Base-by-base conservation (phyloP, 139 green algal genomes). In the Pleodorina starrii region DNA sequence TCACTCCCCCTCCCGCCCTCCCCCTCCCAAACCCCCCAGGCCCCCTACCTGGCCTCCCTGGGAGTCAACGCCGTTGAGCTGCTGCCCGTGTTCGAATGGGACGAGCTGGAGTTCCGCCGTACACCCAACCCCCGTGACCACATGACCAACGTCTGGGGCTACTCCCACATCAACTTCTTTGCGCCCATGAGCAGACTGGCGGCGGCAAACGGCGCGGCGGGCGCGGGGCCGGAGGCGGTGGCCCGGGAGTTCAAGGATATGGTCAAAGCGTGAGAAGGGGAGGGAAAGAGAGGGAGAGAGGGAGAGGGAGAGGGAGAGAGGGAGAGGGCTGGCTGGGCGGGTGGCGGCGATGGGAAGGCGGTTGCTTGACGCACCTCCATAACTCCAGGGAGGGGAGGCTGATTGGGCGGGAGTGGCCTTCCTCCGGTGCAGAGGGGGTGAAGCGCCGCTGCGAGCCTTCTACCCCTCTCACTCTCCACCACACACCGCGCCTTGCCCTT, bases 21-120 rank as follows among this genome's bases (percentile, higher is more conserved):
- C n/a, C n/a, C n/a, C n/a, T n/a, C n/a, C n/a, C n/a, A n/a, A n/a
- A n/a, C n/a, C n/a, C 44, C 76, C 1, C 93, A 94, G 90, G 92
- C 87, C 7, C 48, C 88, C 23, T 95, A 98, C 90, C 91, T 99
- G 7, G 57, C 90, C 48, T 90, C 93, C n/a, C 93, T 99, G 46
- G 96, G 97, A 11, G 89, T 99, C 50, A 99, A 94, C 46, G 96
- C 96, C 10, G 96, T 99, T 44, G 97, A 99, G 94, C 93, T 99
- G 63, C 92, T 99, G 88, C 97, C 97, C 0, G 96, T 99, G 14
- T 98, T 98, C 92, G 97, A 99, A 90, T 99, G 96, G 57, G 97
- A 99, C 76, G 97, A 99, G 94, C 91, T 99, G 36, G 97, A 99
- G 93, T 97, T 99, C 84, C 94, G 98, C 94, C 88, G 96, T 35